Evolutionary conservation across 2,329 filamentous ascomycete species (phyloP), one percentile per base, ranked within the genome.

Genomic region (Hirsutella rhossiliensis): DNA sequence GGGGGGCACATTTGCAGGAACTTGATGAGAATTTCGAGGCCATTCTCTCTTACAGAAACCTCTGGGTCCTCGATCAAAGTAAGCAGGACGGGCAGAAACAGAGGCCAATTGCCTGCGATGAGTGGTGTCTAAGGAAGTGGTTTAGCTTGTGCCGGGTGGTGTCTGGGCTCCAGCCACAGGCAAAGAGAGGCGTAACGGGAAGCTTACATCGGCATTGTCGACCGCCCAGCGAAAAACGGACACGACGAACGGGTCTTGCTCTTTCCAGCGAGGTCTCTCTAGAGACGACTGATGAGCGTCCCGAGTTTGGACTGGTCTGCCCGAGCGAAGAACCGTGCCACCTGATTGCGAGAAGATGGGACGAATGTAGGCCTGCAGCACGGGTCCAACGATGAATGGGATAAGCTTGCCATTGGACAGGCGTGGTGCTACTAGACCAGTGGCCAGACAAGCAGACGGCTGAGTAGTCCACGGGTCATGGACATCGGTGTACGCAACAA

Each of bases 71-170:
- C 84, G 27, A 80, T 62, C 5, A 90, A 69, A 0, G 78, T 76
- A 5, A 90, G 68, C 4, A 90, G 64, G 0, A 82, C 78, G 1
- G 86, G 86, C 2, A 81, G 73, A 46, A 83, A 75, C 8, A 85
- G 64, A 3, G 78, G 77, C 82, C 84, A 90, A 52, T 79, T 64
- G 39, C 54, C 36, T 51, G 49, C 47, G 19, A 53, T 31, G 41
- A 19, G 15, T 13, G 30, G n/a, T 13, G 37, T 18, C 48, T 53
- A 37, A 43, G 3, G 6, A 15, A 39, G 7, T 15, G n/a, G 19
- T n/a, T 17, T 11, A 38, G 36, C 17, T 8, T 6, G 17, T 11
- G n/a, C 8, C 19, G n/a, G 11, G 5, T 19, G 36, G 31, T 12
- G n/a, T 13, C 11, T 12, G 34, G 15, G 9, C 8, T 5, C 13